These are phyloP conservation scores for Xylaria intraflava DNA, from an alignment of 495 filamentous ascomycete species.

Conservation along the genomic window DNA sequence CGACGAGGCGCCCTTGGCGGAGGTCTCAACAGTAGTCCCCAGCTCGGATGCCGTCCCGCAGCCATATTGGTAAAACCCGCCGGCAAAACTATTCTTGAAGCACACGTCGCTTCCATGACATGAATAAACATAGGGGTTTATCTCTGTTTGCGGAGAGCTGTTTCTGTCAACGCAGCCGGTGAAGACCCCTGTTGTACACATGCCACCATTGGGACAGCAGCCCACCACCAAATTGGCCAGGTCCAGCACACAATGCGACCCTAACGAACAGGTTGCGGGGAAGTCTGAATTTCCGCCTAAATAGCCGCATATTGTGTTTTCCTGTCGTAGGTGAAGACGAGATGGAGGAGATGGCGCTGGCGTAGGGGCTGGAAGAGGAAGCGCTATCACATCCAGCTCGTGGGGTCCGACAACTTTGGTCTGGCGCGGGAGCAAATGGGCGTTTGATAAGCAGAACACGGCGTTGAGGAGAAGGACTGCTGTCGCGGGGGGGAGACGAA, in stretches of 20 bases:
- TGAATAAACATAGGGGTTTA: conserved; percentile 44
- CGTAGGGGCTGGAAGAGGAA: conserved; percentile 32
- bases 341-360: conserved; percentile 29
- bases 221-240: conserved; percentile 37
- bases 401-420: conserved; percentile 36
- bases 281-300: conserved; percentile 36
- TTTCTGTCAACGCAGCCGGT: conserved; percentile 44
- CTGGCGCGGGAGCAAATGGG: conserved; percentile 30
- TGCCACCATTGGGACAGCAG: conserved; percentile 42
- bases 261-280: conserved; percentile 43
- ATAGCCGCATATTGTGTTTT: conserved; percentile 44
- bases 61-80: conserved; percentile 44
- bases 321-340: conserved; percentile 32
- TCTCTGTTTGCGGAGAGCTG: conserved; percentile 39
- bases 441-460: conserved; percentile 26
- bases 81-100: conserved; percentile 41
- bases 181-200: conserved; percentile 42
- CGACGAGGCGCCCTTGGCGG: conserved; percentile 29
- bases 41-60: conserved; percentile 40
- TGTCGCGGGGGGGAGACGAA: conserved; percentile 35
- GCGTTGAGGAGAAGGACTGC: conserved; percentile 35
- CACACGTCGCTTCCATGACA: conserved; percentile 37
- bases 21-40: conserved; percentile 36
- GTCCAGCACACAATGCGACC: conserved; percentile 46
- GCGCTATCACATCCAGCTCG: conserved; percentile 38